These are phyloP conservation scores for Leccinum pellstonianum DNA, from an alignment of 768 basidiomycete species.

Conservation along the genomic window DNA sequence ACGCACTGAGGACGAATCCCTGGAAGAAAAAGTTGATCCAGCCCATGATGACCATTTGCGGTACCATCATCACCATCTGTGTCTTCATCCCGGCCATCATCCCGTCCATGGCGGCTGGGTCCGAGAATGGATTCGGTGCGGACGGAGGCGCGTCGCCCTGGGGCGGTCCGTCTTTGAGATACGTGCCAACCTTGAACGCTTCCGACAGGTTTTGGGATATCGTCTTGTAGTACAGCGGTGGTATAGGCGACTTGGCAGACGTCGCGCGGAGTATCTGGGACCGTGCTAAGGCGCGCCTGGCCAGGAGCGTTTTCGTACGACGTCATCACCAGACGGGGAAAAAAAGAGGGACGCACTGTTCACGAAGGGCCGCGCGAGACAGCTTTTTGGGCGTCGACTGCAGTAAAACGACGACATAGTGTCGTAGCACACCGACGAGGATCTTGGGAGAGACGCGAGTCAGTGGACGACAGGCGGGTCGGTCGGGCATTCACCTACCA, in stretches of 20 bases:
- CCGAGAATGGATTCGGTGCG: slow-evolving; percentile 81
- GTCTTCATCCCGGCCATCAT: slow-evolving; percentile 99
- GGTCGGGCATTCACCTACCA: slow-evolving; percentile 54
- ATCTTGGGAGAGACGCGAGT: slow-evolving; percentile 49
- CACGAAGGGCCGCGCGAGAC: slow-evolving; percentile 74
- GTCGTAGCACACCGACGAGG: slow-evolving; percentile 87
- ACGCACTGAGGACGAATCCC: slow-evolving; percentile 95
- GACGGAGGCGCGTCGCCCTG: slow-evolving; percentile 55
- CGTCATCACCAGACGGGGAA: slow-evolving; percentile 1
- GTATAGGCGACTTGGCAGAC: slow-evolving; percentile 77
- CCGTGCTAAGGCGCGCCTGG: slow-evolving; percentile 70
- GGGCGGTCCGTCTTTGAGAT: slow-evolving; percentile 83
- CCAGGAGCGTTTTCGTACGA: not conserved
- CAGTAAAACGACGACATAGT: slow-evolving; percentile 87
- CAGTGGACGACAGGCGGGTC: not conserved
- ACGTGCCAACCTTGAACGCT: slow-evolving; percentile 72
- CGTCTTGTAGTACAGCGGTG: slow-evolving; percentile 65
- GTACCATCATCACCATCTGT: slow-evolving; percentile 99
- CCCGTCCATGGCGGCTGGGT: slow-evolving; percentile 92
- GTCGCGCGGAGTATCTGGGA: slow-evolving; percentile 84
- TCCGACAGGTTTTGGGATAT: slow-evolving; percentile 73
- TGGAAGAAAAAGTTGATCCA: slow-evolving; percentile 99
- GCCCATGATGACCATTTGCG: slow-evolving; percentile 98
- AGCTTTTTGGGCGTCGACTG: slow-evolving; percentile 82
- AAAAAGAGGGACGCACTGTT: slow-evolving; percentile 67